Base-by-base conservation (phyloP, 2,329 filamentous ascomycete genomes). In the Xylariaceae sp. region DNA sequence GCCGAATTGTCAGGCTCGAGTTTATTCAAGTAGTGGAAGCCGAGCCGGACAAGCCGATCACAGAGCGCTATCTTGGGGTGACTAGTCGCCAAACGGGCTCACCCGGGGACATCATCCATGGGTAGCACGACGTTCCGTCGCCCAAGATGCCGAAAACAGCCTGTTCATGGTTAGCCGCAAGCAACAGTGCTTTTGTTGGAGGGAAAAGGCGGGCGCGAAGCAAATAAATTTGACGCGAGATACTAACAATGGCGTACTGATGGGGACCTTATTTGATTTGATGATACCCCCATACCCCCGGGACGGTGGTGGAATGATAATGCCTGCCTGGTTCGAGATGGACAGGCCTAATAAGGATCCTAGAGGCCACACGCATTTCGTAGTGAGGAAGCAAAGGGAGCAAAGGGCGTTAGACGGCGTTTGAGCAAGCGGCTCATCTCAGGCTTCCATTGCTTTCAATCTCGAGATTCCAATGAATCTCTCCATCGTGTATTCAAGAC, bases 101-200 rank as follows among this genome's bases (percentile, higher is more conserved):
- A 6, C 57, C 48, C 1, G 59, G 63, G 41, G 66, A 69, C 46
- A 64, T 69, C 17, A 58, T 69, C 40, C 40, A 67, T 13, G 66
- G 61, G 31, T 69, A 56, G 43, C n/a, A n/a, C n/a, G n/a, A n/a
- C n/a, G n/a, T n/a, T n/a, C n/a, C n/a, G n/a, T n/a, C n/a, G n/a
- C n/a, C n/a, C n/a, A n/a, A n/a, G n/a, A n/a, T n/a, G n/a, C n/a
- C n/a, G n/a, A n/a, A n/a, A n/a, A n/a, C n/a, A n/a, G n/a, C n/a
- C n/a, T n/a, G n/a, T n/a, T n/a, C n/a, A n/a, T 41, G 36, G 22
- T 47, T 17, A 34, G 18, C 34, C 7, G 33, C 19, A 31, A 14
- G 13, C 17, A 22, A 12, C n/a, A 19, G 14, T 16, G 22, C 31
- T 18, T 40, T 16, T n/a, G 17, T 31, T 11, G 45, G 5, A 22